Percentiles rank a stretch among this genome's conserved stretches.
Conservation (phyloP, 2,329 filamentous ascomycete genomes). For the Colletotrichum navitas region DNA sequence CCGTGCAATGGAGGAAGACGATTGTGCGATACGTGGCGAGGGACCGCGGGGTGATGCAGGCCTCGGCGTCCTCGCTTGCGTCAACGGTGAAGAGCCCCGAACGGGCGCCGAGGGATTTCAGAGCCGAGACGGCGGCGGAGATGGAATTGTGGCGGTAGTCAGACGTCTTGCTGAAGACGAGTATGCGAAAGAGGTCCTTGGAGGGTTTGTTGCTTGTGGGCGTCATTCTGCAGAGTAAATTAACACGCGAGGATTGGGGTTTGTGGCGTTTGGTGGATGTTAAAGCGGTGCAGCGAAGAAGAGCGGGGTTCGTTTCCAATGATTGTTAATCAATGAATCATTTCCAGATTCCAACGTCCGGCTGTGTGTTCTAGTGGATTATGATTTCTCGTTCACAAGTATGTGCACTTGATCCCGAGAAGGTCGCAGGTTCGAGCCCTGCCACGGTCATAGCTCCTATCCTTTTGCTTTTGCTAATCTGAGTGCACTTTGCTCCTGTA, state of each 20-base stretch:
- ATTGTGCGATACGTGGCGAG: conserved; percentile 52
- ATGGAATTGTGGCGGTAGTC: conserved; percentile 57
- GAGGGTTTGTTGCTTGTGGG: background rate
- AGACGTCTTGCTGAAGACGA: conserved; percentile 56
- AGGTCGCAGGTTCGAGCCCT: conserved; percentile 38
- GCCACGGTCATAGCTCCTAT: conserved; percentile 18
- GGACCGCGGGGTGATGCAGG: conserved; percentile 47
- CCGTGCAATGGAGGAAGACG: conserved; percentile 55
- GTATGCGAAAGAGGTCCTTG: conserved; percentile 47
- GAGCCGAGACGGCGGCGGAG: conserved; percentile 50
- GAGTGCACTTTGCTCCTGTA: no score
- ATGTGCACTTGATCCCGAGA: conserved; percentile 35
- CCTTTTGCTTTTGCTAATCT: background rate
- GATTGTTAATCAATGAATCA: background rate
- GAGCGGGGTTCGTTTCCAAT: background rate
- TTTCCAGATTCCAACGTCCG: fast-evolving
- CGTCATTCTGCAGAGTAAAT: background rate
- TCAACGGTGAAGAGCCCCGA: conserved; percentile 49
- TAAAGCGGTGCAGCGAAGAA: background rate
- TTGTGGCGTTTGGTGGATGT: background rate
- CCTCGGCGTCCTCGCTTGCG: conserved; percentile 52
- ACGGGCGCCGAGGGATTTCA: conserved; percentile 48
- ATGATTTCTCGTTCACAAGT: conserved; percentile 38
- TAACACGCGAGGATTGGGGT: background rate
- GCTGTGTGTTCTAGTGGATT: conserved; percentile 38